phyloP scores from a whole-genome alignment of 2,329 filamentous ascomycete genomes.

The Rutstroemia sp. region DNA sequence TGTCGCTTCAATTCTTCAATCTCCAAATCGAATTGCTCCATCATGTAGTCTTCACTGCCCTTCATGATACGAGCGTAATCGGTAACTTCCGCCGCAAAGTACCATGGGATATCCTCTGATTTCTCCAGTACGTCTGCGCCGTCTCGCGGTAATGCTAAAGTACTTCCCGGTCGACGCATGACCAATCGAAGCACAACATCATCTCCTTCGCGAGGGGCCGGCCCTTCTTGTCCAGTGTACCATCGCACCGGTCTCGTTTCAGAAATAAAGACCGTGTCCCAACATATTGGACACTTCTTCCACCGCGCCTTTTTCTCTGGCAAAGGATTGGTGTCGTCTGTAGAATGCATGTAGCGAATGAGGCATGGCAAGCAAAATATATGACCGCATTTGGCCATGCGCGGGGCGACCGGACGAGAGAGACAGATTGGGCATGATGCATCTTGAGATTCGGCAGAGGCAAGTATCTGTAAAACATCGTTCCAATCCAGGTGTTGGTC shows the following conservation, averaged over 20 bases:
- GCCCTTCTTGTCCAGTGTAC: conserved; percentile 81
- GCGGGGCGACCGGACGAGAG: conserved; percentile 82
- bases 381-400: conserved; percentile 96
- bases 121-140: conserved; percentile 59
- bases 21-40: conserved; percentile 70
- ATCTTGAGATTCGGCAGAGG: conserved; percentile 80
- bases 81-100: conserved; percentile 85
- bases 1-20: conserved; percentile 67
- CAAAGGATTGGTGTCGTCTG: conserved; percentile 52
- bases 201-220: conserved; percentile 71
- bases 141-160: conserved; percentile 80
- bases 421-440: conserved; percentile 92
- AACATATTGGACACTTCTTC: conserved; percentile 96
- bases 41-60: conserved; percentile 83
- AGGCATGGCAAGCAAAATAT: conserved; percentile 94
- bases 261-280: conserved; percentile 85
- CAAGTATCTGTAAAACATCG: conserved; percentile 83
- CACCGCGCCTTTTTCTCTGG: conserved; percentile 67
- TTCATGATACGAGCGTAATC: conserved; percentile 97
- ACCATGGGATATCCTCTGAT: conserved; percentile 83
- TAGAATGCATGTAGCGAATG: conserved; percentile 91
- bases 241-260: conserved; percentile 86
- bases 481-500: conserved; percentile 89
- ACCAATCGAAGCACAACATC: conserved; percentile 88
- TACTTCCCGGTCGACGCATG: conserved; percentile 71